Conservation (phyloP, 2,329 filamentous ascomycete species). For the Fonsecaea pugnacius region DNA sequence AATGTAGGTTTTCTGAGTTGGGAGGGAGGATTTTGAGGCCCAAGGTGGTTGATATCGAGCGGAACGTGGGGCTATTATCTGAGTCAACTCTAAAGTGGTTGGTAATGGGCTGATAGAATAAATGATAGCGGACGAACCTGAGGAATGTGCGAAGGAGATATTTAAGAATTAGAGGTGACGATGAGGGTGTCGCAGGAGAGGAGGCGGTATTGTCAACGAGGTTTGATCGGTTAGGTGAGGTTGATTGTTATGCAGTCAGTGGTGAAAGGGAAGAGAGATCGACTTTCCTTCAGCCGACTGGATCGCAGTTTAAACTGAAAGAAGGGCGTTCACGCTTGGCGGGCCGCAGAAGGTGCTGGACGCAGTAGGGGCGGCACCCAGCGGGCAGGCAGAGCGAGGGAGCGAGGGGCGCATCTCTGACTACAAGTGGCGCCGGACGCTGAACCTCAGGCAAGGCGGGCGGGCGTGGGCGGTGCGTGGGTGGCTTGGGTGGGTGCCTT, state of each 20-base stretch:
- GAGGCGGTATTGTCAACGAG: slow-evolving; percentile 17
- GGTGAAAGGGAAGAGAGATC: slow-evolving; percentile 25
- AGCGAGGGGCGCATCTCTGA: neutral
- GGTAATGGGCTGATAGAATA: slow-evolving; percentile 1
- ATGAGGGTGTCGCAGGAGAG: slow-evolving; percentile 14
- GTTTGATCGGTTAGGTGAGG: slow-evolving; percentile 19
- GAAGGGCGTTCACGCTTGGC: slow-evolving; percentile 10
- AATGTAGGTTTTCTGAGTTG: slow-evolving; percentile 23
- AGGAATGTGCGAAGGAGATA: neutral
- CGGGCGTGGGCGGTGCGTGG: slow-evolving; percentile 3
- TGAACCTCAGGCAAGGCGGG: slow-evolving; percentile 1
- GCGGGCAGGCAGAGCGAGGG: neutral
- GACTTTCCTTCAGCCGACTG: slow-evolving; percentile 11
- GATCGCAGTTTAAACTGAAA: slow-evolving; percentile 4
- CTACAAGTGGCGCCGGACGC: slow-evolving; percentile 2
- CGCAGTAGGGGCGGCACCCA: neutral
- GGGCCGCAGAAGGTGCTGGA: slow-evolving; percentile 2
- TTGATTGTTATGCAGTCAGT: slow-evolving; percentile 15
- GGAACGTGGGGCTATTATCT: slow-evolving; percentile 31
- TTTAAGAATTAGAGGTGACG: slow-evolving; percentile 15
- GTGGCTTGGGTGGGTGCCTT: neutral
- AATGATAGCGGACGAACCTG: slow-evolving; percentile 19
- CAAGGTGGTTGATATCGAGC: slow-evolving; percentile 29
- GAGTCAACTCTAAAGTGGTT: slow-evolving; percentile 27
- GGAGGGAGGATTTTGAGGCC: slow-evolving; percentile 18